Conservation (phyloP, 306 rosid genomes). For the Fagus crenata region DNA sequence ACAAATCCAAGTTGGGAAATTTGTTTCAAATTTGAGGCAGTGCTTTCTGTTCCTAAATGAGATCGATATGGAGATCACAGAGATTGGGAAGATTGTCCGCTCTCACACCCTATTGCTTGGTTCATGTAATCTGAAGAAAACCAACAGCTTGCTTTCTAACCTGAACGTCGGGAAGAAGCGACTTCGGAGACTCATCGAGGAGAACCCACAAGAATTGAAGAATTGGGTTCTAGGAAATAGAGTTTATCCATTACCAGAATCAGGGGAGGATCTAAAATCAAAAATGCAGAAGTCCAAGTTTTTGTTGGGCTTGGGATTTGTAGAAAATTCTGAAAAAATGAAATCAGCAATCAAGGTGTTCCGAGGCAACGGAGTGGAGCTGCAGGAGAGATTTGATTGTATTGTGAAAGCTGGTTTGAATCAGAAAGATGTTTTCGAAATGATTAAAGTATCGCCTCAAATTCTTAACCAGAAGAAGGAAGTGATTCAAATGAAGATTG, state of each 20-base stretch:
- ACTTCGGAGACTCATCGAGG: conserved; percentile 43
- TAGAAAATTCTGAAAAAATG: conserved; percentile 47
- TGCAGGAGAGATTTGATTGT: conserved; percentile 73
- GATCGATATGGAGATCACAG: conserved; percentile 53
- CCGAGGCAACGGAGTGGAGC: conserved; percentile 73
- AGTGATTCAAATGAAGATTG: conserved; percentile 50
- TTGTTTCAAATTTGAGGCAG: conserved; percentile 54
- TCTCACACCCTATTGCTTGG: conserved; percentile 56
- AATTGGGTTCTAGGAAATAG: conserved; percentile 58
- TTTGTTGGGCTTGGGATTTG: conserved; percentile 58
- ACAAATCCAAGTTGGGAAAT: conserved; percentile 37
- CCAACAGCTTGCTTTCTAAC: conserved; percentile 43
- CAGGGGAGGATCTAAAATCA: conserved; percentile 25
- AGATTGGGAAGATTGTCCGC: conserved; percentile 52
- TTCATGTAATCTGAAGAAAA: conserved; percentile 51
- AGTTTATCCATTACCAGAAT: conserved; percentile 38
- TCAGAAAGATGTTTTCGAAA: conserved; percentile 41
- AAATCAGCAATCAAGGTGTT: conserved; percentile 42
- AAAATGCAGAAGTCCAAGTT: conserved; percentile 46
- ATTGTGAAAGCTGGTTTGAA: conserved; percentile 69
- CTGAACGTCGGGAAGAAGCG: conserved; percentile 68
- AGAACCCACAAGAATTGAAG: conserved; percentile 56
- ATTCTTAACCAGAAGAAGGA: conserved; percentile 63
- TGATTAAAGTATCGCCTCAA: conserved; percentile 58
- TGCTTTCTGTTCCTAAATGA: conserved; percentile 48